These are phyloP conservation scores for Diphasiastrum complanatum DNA, from an alignment of 83 land plant genomes.

Conservation along the genomic window DNA sequence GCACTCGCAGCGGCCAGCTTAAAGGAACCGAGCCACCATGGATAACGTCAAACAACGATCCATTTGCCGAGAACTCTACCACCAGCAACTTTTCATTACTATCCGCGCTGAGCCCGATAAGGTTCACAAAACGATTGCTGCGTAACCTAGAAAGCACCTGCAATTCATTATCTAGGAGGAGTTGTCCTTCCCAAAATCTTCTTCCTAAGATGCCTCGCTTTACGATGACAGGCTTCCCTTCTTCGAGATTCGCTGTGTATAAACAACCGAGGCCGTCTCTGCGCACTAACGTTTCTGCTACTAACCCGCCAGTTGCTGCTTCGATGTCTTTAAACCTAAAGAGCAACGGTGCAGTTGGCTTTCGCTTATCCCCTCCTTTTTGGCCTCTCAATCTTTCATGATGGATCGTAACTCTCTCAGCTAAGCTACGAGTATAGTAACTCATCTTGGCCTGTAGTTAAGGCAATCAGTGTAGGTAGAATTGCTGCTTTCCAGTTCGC, in stretches of 20 bases:
- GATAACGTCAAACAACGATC: conserved; percentile 48
- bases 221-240: conserved; percentile 43
- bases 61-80: conserved; percentile 74
- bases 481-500: no score
- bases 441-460: no score
- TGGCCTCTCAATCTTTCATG: no score
- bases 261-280: conserved; percentile 65
- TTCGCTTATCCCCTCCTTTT: no score
- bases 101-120: conserved; percentile 47
- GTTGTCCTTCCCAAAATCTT: conserved; percentile 17
- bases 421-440: no score
- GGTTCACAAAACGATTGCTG: conserved; percentile 51
- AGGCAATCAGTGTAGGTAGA: no score
- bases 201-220: conserved; percentile 33
- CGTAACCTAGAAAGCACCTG: conserved; percentile 50
- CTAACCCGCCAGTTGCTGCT: conserved; percentile 43
- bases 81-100: conserved; percentile 45
- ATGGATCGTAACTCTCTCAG: no score
- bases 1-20: conserved; percentile 47
- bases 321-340: conserved; percentile 42
- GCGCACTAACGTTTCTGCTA: conserved; percentile 32
- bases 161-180: conserved; percentile 63
- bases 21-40: conserved; percentile 38
- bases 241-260: conserved; percentile 43
- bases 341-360: no score